Evolutionary conservation across 2,329 filamentous ascomycete species (phyloP), one percentile per base, ranked within the genome.

Genomic region (Graphilbum sp.): DNA sequence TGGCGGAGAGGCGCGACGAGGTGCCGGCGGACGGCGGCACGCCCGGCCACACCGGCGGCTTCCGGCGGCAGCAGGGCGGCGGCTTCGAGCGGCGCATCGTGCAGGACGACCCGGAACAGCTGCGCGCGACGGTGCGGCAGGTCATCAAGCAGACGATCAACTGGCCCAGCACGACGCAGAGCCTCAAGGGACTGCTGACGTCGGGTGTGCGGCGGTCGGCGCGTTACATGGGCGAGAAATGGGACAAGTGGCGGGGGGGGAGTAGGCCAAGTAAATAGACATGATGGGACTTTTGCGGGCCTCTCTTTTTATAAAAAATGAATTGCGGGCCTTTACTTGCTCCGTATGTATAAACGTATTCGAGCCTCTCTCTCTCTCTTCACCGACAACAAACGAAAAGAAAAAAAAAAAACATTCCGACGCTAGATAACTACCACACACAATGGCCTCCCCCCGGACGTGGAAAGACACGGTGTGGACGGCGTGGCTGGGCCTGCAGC

Each of bases 151-250:
- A 81, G 53, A 96, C 92, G 0, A 84, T 96, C 49, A 72, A 75
- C 40, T 96, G 90, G 90, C 87, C 90, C 1, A 90, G 85, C 50
- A 85, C 83, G 3, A 76, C 76, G 5, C 88, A 98, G 58, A 90
- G 77, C 38, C 54, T 88, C 44, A 98, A 98, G 60, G 78, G 86
- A 2, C 55, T 81, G 2, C 56, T 95, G 33, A 96, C 86, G 3
- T 77, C 81, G 0, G 92, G 90, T 0, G 54, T 81, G 15, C 53
- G 63, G 7, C 72, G 77, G 49, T 79, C 78, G 6, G 69, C 71
- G 62, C 71, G 76, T 44, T 98, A 98, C 54, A 50, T 92, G 39
- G 64, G 69, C 32, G 90, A 96, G 55, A 98, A 98, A 66, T 63
- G 76, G 43, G 62, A 62, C 45, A 85, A 84, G 55, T 79, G 65